Conservation (phyloP, 2,329 filamentous ascomycete species). For the Orbilia brochopaga region DNA sequence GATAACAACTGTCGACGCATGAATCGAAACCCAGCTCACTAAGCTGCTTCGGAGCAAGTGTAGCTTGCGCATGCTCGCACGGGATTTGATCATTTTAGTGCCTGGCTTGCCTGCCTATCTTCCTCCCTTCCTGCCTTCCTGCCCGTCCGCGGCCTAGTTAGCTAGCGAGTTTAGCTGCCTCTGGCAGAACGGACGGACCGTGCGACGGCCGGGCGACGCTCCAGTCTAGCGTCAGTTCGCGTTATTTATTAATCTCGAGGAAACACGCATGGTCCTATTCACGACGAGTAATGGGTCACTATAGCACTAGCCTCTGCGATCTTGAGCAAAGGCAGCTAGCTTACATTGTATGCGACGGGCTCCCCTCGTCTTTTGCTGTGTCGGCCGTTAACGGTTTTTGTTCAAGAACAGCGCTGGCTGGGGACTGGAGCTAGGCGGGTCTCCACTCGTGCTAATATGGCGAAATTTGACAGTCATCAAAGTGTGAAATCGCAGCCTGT, state of each 20-base stretch:
- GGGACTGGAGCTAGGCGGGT: background rate
- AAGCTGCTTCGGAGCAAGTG: background rate
- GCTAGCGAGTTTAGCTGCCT: background rate
- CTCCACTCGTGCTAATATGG: constrained; percentile 40
- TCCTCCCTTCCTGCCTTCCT: too few species aligned
- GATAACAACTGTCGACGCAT: constrained; percentile 13
- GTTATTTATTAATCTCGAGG: constrained; percentile 20
- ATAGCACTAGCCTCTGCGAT: background rate
- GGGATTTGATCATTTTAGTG: too few species aligned
- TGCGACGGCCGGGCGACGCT: constrained; percentile 23
- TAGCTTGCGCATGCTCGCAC: background rate
- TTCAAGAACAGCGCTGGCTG: constrained; percentile 8
- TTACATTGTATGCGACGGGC: background rate
- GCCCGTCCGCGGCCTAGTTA: too few species aligned
- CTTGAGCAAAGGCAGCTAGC: constrained; percentile 4
- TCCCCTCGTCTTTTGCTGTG: background rate
- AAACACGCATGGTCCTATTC: constrained; percentile 25
- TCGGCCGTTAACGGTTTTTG: constrained; percentile 15
- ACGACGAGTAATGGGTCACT: too few species aligned
- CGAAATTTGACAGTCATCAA: constrained; percentile 50
- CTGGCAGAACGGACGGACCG: constrained; percentile 30
- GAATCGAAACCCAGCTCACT: constrained; percentile 7
- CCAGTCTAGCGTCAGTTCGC: constrained; percentile 10
- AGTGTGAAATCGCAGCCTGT: constrained; percentile 17
- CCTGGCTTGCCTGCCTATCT: too few species aligned